phyloP scores from a whole-genome alignment of 345 rosid genomes.

The Ailanthus altissimus region DNA sequence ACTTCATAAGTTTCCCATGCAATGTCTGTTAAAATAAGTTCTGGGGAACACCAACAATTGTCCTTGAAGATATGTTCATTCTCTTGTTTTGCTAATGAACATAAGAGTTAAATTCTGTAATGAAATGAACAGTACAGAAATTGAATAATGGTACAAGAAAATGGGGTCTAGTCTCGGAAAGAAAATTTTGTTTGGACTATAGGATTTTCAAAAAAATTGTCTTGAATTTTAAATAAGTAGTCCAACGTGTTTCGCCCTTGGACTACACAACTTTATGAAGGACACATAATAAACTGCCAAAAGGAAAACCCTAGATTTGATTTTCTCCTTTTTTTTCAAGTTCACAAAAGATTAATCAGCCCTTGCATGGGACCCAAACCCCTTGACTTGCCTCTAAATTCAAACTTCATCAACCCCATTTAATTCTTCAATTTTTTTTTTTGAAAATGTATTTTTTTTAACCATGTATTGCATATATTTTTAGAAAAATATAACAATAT shows the following conservation, averaged over 20 bases:
- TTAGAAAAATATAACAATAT: too few relatives aligned
- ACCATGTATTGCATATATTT: not conserved
- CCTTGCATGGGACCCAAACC: slow-evolving; percentile 23
- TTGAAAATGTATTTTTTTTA: too few relatives aligned
- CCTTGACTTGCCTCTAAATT: slow-evolving; percentile 15
- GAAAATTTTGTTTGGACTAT: slow-evolving; percentile 20
- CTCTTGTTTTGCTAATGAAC: not conserved
- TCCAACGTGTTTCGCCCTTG: slow-evolving; percentile 36
- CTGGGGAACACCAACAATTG: not conserved
- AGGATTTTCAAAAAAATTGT: slow-evolving; percentile 27
- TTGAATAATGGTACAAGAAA: not conserved
- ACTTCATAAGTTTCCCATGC: too few relatives aligned
- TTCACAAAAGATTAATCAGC: slow-evolving; percentile 14
- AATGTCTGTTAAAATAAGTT: not conserved
- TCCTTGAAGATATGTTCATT: slow-evolving; percentile 7
- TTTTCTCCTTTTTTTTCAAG: not conserved
- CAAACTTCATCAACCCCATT: slow-evolving; percentile 3
- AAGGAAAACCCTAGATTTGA: slow-evolving; percentile 14
- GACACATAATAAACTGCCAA: slow-evolving; percentile 26
- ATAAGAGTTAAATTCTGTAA: slow-evolving; percentile 3
- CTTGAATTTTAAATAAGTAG: slow-evolving; percentile 33
- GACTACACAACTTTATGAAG: slow-evolving; percentile 35
- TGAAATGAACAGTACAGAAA: slow-evolving; percentile 18
- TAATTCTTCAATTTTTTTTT: not conserved
- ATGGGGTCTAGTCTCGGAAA: slow-evolving; percentile 26